Conservation (phyloP, 371 early-diverging fungal genomes). For the Entomophthora muscae region DNA sequence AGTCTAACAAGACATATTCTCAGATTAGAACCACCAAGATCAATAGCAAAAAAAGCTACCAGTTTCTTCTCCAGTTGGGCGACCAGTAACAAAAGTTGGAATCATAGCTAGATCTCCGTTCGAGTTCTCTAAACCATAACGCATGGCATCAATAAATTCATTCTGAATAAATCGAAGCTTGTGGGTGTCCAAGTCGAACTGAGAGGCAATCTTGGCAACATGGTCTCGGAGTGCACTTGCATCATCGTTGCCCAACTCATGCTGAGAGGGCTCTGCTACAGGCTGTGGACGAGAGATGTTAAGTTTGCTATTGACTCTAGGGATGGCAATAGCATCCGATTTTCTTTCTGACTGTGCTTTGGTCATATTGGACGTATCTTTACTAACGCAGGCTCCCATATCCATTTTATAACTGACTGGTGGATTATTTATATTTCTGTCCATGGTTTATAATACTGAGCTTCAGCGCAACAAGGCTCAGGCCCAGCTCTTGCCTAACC, state of each 20-base stretch:
- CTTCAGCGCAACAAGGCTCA: too few relatives aligned
- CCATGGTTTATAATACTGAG: too few relatives aligned
- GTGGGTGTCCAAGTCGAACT: constrained; percentile 34
- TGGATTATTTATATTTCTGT: too few relatives aligned
- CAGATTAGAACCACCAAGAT: constrained; percentile 89
- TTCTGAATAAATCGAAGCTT: constrained; percentile 40
- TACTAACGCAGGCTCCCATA: background rate
- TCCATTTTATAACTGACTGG: background rate
- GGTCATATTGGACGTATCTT: background rate
- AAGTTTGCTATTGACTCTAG: background rate
- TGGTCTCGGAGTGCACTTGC: background rate
- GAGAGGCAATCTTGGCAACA: constrained; percentile 16
- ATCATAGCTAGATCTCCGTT: constrained; percentile 17
- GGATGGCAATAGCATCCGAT: background rate
- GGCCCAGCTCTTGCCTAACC: too few relatives aligned
- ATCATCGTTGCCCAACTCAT: constrained; percentile 1
- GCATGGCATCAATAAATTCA: constrained; percentile 51
- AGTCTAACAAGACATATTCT: constrained; percentile 74
- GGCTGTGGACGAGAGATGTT: background rate
- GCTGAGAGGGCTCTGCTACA: background rate
- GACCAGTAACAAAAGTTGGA: constrained; percentile 17
- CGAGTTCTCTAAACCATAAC: constrained; percentile 33
- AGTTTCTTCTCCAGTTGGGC: constrained; percentile 60
- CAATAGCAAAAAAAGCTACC: constrained; percentile 80
- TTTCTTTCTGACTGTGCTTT: background rate